Evolutionary conservation across 75 land plant genomes (phyloP), one percentile per base, ranked within the genome.

Genomic region (Picea sitchensis): DNA sequence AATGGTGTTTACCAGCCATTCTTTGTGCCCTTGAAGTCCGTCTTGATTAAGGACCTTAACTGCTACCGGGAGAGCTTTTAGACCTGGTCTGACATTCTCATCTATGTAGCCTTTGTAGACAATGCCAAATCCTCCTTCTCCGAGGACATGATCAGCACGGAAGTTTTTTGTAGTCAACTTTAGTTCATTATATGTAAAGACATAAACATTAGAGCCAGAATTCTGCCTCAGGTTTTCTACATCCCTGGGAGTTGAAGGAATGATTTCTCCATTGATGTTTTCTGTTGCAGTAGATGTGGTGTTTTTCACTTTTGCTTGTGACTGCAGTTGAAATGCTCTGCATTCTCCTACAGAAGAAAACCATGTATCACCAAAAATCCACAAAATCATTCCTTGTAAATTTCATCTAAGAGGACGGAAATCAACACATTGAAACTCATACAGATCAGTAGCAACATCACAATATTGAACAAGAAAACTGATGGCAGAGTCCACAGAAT

Each of bases 71-170:
- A 84, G 83, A 23, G 82, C 78, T 79, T 79, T 65, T 60, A 88
- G 83, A 51, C 90, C 94, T 14, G 88, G 84, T 63, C 85, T 82
- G 32, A 87, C 84, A 81, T 54, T 82, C 77, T 88, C 92, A 81
- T 91, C 89, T 20, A 91, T 89, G 21, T 82, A 59, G 7, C 91
- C 95, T 86, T 84, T 92, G 57, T 91, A 91, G 51, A 93, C 95
- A 59, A 89, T 61, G 23, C 95, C 95, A 82, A 93, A 91, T 4
- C 95, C 95, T 73, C 95, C 93, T 82, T 91, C 92, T 13, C 95
- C 95, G 58, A 93, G 81, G 41, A 86, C 80, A 58, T 63, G 83
- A 78, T 91, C 91, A 14, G 93, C 80, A 17, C 92, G 78, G 79
- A 93, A 93, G 31, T 86, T 84, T 81, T 86, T 90, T 51, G 94